Evolutionary conservation across 202 grass and related monocot species (phyloP).

Genomic region (Carex arenaria): DNA sequence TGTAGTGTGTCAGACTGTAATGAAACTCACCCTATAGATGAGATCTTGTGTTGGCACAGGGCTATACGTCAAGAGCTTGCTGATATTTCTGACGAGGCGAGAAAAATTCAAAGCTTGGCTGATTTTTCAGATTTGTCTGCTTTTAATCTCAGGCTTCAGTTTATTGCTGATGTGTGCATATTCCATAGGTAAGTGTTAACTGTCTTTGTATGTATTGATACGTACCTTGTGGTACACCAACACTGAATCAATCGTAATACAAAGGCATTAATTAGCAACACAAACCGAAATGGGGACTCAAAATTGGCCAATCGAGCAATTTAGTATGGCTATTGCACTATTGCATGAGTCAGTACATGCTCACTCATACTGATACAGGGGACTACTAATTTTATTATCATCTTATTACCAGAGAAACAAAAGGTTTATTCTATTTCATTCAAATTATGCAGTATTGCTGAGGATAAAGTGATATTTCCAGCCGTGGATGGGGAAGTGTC

Average conservation of each 20-base stretch:
- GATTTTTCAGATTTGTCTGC: slow-evolving; percentile 66
- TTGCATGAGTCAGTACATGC: background rate
- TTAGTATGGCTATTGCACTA: background rate
- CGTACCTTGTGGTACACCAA: background rate
- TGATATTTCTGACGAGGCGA: slow-evolving; percentile 67
- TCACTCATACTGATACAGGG: background rate
- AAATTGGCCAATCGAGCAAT: background rate
- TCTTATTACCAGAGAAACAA: background rate
- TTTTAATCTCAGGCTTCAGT: slow-evolving; percentile 69
- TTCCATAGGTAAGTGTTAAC: slow-evolving; percentile 65
- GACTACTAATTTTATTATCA: background rate
- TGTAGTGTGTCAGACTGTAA: slow-evolving; percentile 4
- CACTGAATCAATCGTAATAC: background rate
- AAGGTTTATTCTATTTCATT: background rate
- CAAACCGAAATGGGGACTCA: background rate
- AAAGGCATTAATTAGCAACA: background rate
- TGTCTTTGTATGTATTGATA: background rate
- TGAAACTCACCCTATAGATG: slow-evolving; percentile 69
- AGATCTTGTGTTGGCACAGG: slow-evolving; percentile 93
- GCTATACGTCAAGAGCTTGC: slow-evolving; percentile 70
- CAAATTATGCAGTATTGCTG: slow-evolving; percentile 56
- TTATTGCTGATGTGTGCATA: slow-evolving; percentile 91
- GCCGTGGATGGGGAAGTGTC: slow-evolving; percentile 60
- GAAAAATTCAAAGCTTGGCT: slow-evolving; percentile 59
- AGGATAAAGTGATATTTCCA: slow-evolving; percentile 97